A percentile compares a stretch with the other conserved stretches of the same genome.
phyloP scores from a whole-genome alignment of 257 asterid genomes.

The Marsdenia floribunda region DNA sequence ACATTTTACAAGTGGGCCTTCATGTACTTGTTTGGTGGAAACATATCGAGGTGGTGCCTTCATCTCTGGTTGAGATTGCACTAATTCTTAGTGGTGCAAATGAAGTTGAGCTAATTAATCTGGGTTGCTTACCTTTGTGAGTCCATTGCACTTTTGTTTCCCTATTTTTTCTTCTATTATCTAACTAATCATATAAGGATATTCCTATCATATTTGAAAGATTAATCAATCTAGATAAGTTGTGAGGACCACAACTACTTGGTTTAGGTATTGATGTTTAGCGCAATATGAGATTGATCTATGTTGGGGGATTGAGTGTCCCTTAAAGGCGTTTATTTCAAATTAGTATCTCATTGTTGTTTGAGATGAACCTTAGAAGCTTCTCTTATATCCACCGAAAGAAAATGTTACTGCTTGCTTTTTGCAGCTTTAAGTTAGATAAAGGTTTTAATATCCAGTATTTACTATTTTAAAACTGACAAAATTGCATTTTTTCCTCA shows the following conservation, averaged over 20 bases:
- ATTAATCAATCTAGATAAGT: background rate
- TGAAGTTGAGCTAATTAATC: conserved; percentile 83
- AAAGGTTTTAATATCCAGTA: background rate
- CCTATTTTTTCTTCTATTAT: background rate
- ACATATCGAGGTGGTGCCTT: conserved; percentile 90
- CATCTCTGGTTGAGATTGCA: conserved; percentile 90
- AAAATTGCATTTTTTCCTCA: background rate
- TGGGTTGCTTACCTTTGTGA: conserved; percentile 98
- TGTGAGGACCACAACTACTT: background rate
- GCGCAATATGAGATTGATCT: background rate
- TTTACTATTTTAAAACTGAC: background rate
- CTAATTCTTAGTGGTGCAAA: conserved; percentile 98
- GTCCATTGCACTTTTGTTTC: conserved; percentile 24
- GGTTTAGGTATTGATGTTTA: background rate
- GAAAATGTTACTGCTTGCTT: background rate
- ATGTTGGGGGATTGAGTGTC: too few relatives aligned
- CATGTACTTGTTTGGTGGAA: conserved; percentile 92
- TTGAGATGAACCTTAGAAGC: background rate
- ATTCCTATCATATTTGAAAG: background rate
- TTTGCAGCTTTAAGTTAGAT: background rate
- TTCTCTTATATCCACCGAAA: background rate
- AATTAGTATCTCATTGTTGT: background rate
- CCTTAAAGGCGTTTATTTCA: background rate
- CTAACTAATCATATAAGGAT: background rate
- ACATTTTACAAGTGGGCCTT: conserved; percentile 10